phyloP scores from a whole-genome alignment of 768 basidiomycete genomes.

The Boletus speciosus region DNA sequence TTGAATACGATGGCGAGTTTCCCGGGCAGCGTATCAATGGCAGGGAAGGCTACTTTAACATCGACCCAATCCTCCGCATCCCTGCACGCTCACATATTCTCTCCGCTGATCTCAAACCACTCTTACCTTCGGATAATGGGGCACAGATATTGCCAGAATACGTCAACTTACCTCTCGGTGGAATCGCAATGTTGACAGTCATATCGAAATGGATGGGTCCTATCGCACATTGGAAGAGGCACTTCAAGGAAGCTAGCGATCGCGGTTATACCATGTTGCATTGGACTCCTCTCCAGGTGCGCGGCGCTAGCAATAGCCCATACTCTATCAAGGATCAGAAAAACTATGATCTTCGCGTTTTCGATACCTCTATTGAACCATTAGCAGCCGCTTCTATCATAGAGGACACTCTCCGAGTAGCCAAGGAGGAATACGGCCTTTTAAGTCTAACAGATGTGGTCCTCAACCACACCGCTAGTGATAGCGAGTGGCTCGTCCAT shows the following conservation, averaged over 20 bases:
- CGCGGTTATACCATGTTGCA: slow-evolving; percentile 99
- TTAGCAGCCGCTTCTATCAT: slow-evolving; percentile 57
- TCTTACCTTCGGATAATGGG: slow-evolving; percentile 53
- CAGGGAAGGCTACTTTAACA: slow-evolving; percentile 91
- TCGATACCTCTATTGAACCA: slow-evolving; percentile 40
- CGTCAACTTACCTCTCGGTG: slow-evolving; percentile 80
- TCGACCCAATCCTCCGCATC: slow-evolving; percentile 83
- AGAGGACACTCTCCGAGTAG: slow-evolving; percentile 60
- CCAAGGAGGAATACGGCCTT: slow-evolving; percentile 83
- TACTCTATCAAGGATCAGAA: slow-evolving; percentile 92
- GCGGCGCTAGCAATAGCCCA: slow-evolving; percentile 86
- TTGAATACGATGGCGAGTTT: slow-evolving; percentile 77
- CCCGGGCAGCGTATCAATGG: slow-evolving; percentile 68
- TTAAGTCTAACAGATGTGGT: slow-evolving; percentile 93
- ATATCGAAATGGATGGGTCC: slow-evolving; percentile 99
- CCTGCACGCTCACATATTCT: slow-evolving; percentile 77
- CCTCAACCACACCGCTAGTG: slow-evolving; percentile 94
- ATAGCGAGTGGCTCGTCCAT: slow-evolving; percentile 84
- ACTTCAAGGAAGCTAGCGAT: slow-evolving; percentile 80
- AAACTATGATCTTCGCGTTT: slow-evolving; percentile 75
- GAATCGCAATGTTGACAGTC: slow-evolving; percentile 82
- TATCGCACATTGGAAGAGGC: slow-evolving; percentile 67
- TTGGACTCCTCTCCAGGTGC: slow-evolving; percentile 90
- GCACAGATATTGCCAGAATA: slow-evolving; percentile 46
- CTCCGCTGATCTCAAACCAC: slow-evolving; percentile 45